Evolutionary conservation across 805 yeast species (phyloP).

Genomic region (Saturnispora zaruensis): DNA sequence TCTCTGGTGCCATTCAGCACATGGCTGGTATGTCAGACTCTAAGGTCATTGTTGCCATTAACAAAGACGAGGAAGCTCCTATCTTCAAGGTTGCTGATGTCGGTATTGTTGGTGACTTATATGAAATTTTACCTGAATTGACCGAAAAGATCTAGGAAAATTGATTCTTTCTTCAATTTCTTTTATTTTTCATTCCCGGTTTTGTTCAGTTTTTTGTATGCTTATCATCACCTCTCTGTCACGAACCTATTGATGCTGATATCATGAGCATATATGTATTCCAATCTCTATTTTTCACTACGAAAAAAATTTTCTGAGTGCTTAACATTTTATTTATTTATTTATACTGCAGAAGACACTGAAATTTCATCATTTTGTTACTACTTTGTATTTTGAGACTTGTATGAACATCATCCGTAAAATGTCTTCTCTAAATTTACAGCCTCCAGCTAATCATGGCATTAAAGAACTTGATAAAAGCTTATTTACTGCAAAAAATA

Average conservation of each 20-base stretch:
- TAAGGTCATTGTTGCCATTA: constrained; percentile 86
- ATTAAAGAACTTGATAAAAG: constrained; percentile 61
- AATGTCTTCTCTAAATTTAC: constrained; percentile 3
- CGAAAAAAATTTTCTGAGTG: neutral
- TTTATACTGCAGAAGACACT: neutral
- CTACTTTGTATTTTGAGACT: neutral
- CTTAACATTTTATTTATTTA: neutral
- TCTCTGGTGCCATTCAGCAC: constrained; percentile 97
- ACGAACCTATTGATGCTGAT: neutral
- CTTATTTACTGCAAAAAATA: constrained; percentile 49
- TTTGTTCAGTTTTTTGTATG: too few relatives aligned
- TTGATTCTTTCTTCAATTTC: neutral
- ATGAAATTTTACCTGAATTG: constrained; percentile 82
- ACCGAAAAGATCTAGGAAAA: constrained; percentile 53
- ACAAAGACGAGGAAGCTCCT: constrained; percentile 91
- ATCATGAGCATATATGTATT: neutral
- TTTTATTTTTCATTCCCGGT: neutral
- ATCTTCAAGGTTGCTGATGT: constrained; percentile 86
- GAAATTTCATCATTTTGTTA: neutral
- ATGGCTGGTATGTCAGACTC: constrained; percentile 98
- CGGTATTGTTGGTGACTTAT: constrained; percentile 84
- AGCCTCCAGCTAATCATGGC: constrained; percentile 61
- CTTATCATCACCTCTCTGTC: neutral
- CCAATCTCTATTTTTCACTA: neutral
- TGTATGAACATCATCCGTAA: constrained; percentile 6